Base-by-base conservation (phyloP, 176 grass and related monocot species). In the Thalia dealbata region DNA sequence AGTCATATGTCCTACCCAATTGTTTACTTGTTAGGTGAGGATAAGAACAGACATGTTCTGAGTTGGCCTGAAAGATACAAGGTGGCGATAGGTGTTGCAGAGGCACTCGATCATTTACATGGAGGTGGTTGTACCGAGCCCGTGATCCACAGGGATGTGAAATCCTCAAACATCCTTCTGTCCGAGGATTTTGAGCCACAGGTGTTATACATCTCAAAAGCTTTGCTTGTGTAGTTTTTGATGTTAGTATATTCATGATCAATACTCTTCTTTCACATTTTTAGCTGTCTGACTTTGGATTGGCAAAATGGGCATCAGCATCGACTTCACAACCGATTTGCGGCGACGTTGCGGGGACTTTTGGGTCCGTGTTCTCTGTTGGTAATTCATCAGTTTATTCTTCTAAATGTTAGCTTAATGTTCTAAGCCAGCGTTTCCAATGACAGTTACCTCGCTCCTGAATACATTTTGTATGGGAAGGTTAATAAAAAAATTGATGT, bases 141-240 rank as follows among this genome's bases (percentile, higher is more conserved):
- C 78, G 87, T 89, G 74, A 87, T 99, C 61, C 95, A 99, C 70
- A 84, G 87, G 79, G 95, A 99, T 86, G 82, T 99, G 6, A 99
- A 99, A 50, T 99, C 90, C 76, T 93, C 95, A 43, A 99, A 99
- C 78, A 86, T 95, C 82, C 90, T 99, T 24, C 88, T 99, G 32
- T 95, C 90, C 8, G 67, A 88, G 52, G 81, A 95, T 81, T 95
- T 89, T 38, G 83, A 83, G 50, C 85, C 95, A 67, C 75, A 90
- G 90, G 95, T 99, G 80, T 78, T 71, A 76, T 74, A 60, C 59
- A 70, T 60, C 5, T 16, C 21, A 68, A 11, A 61, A 28, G 60
- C 44, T 68, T 41, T 54, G n/a, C 25, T 9, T 61, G 0, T 71
- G 1, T 16, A 55, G 21, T 26, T 24, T 13, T 29, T 52, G 30